Base-by-base conservation (phyloP, 2,329 filamentous ascomycete species). In the Cordyceps fumosorosea region DNA sequence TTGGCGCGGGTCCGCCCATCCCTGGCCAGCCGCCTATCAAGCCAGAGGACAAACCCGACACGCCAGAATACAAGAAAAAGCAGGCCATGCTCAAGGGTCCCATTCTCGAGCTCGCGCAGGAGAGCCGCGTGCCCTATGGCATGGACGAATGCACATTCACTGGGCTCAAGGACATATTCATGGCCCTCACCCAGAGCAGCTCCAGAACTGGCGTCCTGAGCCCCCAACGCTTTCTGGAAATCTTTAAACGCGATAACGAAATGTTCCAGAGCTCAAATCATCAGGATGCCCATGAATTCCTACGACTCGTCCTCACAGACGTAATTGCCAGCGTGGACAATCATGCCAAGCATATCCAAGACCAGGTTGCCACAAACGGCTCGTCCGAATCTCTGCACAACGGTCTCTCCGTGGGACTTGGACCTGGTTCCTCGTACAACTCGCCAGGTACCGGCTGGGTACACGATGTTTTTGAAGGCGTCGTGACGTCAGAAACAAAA, bases 241-340 rank as follows among this genome's bases (percentile, higher is more conserved):
- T 97, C 29, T 86, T 99, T 70, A 91, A 93, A 71, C 86, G 90
- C 65, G 91, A 98, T 69, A 96, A 99, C 72, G 95, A 99, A 74
- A 93, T 96, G 89, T 99, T 99, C 70, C 87, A 92, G 63, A 93
- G 92, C 45, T 90, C 93, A 4, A 96, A 97, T 90, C 95, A 99
- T 74, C 95, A 99, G 73, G 95, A 99, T 73, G 95, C 95, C 1
- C 95, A 99, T 74, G 95, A 99, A 72, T 99, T 99, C 68, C 85
- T 98, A 68, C 96, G 96, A 64, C 79, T 98, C 37, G 82, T 99
- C 2, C 80, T 99, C n/a, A 99, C 99, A 74, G 90, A 96, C 72
- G 90, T 99, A 40, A 93, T 99, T 58, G 85, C 92, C 54, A 96
- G 93, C 70, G 92, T 99, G 29, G 95, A 99, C 76, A 83, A 86